These are phyloP conservation scores for Heritiera littoralis DNA, from an alignment of 345 rosid species.

Conservation along the genomic window DNA sequence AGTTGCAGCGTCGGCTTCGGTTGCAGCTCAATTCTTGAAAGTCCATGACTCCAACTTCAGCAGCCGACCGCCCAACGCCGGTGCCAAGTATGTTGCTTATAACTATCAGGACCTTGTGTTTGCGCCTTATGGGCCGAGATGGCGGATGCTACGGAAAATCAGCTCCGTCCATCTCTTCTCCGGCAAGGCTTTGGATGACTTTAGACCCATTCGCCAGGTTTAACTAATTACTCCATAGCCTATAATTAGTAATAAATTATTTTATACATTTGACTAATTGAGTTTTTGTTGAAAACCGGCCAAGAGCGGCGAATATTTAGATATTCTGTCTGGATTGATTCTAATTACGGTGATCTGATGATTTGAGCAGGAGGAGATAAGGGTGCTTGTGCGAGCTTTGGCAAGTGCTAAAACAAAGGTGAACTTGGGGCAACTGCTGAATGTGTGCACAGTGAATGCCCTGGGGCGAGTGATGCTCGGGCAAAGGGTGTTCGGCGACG, in stretches of 20 bases:
- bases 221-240: background rate
- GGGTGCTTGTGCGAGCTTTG: conserved; percentile 46
- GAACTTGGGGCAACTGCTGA: conserved; percentile 63
- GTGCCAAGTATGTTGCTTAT: conserved; percentile 84
- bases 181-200: conserved; percentile 82
- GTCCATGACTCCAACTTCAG: conserved; percentile 78
- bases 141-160: conserved; percentile 88
- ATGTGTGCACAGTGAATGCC: conserved; percentile 68
- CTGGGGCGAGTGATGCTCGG: conserved; percentile 83
- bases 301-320: too few relatives aligned
- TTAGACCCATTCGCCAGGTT: conserved; percentile 78
- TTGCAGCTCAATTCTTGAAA: conserved; percentile 80
- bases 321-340: too few relatives aligned
- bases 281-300: too few relatives aligned
- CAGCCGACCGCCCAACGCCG: conserved; percentile 87
- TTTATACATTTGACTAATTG: too few relatives aligned
- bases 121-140: conserved; percentile 84
- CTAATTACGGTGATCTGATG: conserved; percentile 14
- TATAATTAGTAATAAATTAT: too few relatives aligned
- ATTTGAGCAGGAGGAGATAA: conserved; percentile 58
- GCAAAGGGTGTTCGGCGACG: conserved; percentile 57
- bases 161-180: conserved; percentile 84
- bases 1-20: conserved; percentile 83
- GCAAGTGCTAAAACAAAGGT: conserved; percentile 38
- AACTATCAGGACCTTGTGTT: conserved; percentile 92